Base-by-base conservation (phyloP, 495 filamentous ascomycete species). In the Collariella sp. region DNA sequence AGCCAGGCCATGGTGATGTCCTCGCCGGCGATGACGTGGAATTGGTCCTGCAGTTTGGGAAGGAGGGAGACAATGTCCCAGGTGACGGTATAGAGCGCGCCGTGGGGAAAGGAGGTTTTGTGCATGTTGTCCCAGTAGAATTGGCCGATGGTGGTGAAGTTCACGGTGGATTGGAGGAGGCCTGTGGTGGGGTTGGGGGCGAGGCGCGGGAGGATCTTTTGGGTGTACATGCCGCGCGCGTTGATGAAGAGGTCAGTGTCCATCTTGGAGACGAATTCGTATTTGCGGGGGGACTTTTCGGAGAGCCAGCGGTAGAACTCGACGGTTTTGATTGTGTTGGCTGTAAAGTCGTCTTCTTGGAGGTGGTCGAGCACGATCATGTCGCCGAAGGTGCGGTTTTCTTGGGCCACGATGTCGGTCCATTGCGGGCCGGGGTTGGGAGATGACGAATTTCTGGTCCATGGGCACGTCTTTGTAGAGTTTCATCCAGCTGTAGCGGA, bases 371-470 rank as follows among this genome's bases (percentile, higher is more conserved):
- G 22, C 1, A 50, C 48, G 19, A 50, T 50, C 48, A 50, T 26
- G 48, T 50, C 48, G 35, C 48, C 48, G 11, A 29, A 50, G 22
- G 48, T 50, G 13, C 35, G 35, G 36, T 50, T 50, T 19, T 50
- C 48, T 22, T 50, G 48, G 18, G 13, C 35, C 11, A 50, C 31
- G 9, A 50, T 16, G 22, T 23, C 35, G 13, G 15, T 16, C 48
- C 48, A 50, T 7, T 29, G 13, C 3, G 35, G 48, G 2, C 48
- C 35, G 20, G 48, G 35, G 22, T 50, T 50, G n/a, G 35, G 35
- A 50, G 48, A 50, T 50, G 35, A 50, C 48, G 48, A 50, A 50
- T 23, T 36, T 34, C 22, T 50, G 48, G 48, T 50, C 48, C 48
- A 50, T 50, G 1, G 48, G 48, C 2, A 41, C 48, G 22, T 41